Evolutionary conservation across 2,329 filamentous ascomycete genomes (phyloP), one percentile per base, ranked within the genome.

Genomic region (Claviceps spartinae): DNA sequence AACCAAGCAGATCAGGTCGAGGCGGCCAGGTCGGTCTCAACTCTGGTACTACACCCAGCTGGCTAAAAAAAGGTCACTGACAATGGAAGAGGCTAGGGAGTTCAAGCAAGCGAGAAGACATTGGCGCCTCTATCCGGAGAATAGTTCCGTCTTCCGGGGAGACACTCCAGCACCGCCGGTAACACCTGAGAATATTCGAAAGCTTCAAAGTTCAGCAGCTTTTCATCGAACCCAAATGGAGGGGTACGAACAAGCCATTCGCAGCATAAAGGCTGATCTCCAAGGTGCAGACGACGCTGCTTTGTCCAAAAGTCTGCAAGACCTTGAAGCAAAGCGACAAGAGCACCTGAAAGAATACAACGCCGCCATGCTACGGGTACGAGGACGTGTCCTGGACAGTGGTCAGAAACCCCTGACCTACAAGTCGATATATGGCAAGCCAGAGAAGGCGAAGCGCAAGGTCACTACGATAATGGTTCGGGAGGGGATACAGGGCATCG

Each of bases 71-170:
- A 59, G 64, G 49, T 53, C 58, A 34, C 57, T 69, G 50, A 67
- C 65, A 20, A 44, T 56, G 14, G 62, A 65, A 48, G 66, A 69
- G 54, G 52, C 54, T 20, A 58, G 58, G 26, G 63, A 69, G 42
- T 69, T 66, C 46, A 68, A 68, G 53, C 60, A 61, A 51, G 66
- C 66, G 43, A 59, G 62, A 52, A 54, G 62, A 46, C 63, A 64
- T 46, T 63, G 62, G 59, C 54, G 60, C 42, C 58, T 67, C 26
- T 65, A 60, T 7, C 65, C 65, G 16, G 44, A 55, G 2, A 58
- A 60, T 46, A 67, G 55, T 48, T 49, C 54, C 14, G 52, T 59
- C 9, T 60, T 65, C 24, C 50, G 58, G 4, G 49, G 57, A 16
- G 59, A 53, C 26, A 47, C 45, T 30, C 56, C 58, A 44, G 50